These are phyloP conservation scores for Colletotrichum sojae DNA, from an alignment of 2,329 filamentous ascomycete genomes.

Conservation along the genomic window DNA sequence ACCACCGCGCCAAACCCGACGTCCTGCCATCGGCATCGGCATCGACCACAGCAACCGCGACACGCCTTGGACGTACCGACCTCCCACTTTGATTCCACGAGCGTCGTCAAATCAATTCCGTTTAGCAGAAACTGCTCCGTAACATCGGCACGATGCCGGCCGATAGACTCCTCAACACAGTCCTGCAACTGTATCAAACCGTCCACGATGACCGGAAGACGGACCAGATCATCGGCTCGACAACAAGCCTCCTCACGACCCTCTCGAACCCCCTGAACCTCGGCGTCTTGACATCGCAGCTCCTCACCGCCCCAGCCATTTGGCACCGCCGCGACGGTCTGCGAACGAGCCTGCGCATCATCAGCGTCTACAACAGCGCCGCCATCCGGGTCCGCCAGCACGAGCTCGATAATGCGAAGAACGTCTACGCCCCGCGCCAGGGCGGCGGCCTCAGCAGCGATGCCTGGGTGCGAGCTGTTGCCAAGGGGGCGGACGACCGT, in stretches of 20 bases:
- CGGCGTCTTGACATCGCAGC: conserved; percentile 78
- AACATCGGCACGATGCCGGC: conserved; percentile 68
- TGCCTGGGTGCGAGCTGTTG: conserved; percentile 70
- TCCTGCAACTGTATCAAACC: conserved; percentile 73
- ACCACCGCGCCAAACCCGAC: conserved; percentile 29
- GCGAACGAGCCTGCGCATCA: conserved; percentile 73
- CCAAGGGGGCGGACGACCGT: conserved; percentile 70
- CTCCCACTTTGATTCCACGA: not conserved
- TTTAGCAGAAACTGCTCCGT: not conserved
- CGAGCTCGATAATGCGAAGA: conserved; percentile 55
- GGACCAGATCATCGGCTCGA: conserved; percentile 74
- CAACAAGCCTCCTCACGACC: conserved; percentile 75
- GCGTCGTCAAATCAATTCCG: not conserved
- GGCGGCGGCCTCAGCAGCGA: conserved; percentile 63
- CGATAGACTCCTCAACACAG: conserved; percentile 76
- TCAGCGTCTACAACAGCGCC: conserved; percentile 81
- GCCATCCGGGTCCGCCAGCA: conserved; percentile 67
- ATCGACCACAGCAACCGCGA: conserved; percentile 14
- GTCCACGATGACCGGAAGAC: conserved; percentile 65
- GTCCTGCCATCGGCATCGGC: conserved; percentile 29
- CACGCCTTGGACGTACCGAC: not conserved
- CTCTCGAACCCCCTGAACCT: conserved; percentile 84
- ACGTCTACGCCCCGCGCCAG: conserved; percentile 48
- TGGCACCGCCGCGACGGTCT: conserved; percentile 76
- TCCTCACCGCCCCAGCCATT: conserved; percentile 79